Base-by-base conservation (phyloP, 2,329 filamentous ascomycete species). In the Aspergillus udagawae region DNA sequence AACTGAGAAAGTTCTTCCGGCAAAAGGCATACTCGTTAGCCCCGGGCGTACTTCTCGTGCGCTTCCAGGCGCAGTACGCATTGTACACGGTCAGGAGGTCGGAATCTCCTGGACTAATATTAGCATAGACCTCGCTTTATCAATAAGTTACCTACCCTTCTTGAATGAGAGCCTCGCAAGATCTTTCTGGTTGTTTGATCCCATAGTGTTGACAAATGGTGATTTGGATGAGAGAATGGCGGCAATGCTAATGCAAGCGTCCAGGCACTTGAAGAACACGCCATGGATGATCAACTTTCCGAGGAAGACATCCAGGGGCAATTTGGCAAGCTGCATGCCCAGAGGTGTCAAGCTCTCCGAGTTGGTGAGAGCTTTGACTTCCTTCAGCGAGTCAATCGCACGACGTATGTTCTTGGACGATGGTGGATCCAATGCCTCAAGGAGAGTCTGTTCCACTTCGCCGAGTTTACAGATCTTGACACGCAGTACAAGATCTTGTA, bases 391-490 rank as follows among this genome's bases (percentile, higher is more conserved):
- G 71, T 97, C 93, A 54, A 99, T 89, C 1, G 94, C 93, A 38
- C 93, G 86, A 25, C 91, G 88, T 50, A 99, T 95, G 65, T 97
- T 99, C 77, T 93, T 96, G 0, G 89, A 82, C 0, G 89, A 92
- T 0, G 94, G 94, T 0, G 93, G 89, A 70, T 99, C 94, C 17
- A 99, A 80, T 3, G 94, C 94, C 72, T 92, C 86, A 23, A 89
- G 84, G 9, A 99, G 81, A 0, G 92, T 97, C 65, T 93, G 86
- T 70, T 97, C 93, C 54, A 97, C 96, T 44, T 91, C 88, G 10
- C 94, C 94, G 47, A 99, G 84, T 69, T 95, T 96, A 80, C 93
- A 99, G 49, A 97, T 96, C 76, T 99, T 99, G 63, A 97, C 92
- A 8, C 94, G 87, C 71, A 99, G 92, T 4, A 96, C 92, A 10